phyloP scores from a whole-genome alignment of 768 basidiomycete genomes.

The Panaeolus papilionaceus region DNA sequence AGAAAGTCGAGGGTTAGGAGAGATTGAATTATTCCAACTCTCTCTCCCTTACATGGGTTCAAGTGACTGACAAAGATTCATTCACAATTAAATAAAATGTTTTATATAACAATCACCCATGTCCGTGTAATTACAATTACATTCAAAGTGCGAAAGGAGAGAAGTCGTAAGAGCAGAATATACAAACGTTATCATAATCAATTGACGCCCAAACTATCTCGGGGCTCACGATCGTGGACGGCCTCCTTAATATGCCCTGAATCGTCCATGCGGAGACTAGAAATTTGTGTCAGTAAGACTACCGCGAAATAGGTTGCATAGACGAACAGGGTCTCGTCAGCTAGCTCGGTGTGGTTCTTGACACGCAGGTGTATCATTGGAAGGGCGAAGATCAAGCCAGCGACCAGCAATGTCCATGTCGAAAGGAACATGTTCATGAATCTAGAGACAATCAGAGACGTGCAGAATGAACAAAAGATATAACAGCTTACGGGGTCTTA shows the following conservation, averaged over 20 bases:
- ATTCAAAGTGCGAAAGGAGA: too few relatives aligned
- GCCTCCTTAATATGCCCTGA: conserved; percentile 37
- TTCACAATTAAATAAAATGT: too few relatives aligned
- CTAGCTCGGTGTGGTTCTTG: conserved; percentile 59
- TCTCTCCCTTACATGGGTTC: too few relatives aligned
- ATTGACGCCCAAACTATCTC: background rate
- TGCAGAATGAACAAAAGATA: background rate
- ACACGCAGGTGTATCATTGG: conserved; percentile 80
- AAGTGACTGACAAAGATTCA: too few relatives aligned
- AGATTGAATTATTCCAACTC: too few relatives aligned
- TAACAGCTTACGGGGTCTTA: conserved; percentile 56
- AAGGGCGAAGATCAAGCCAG: conserved; percentile 67
- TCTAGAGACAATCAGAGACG: conserved; percentile 27
- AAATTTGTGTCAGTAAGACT: conserved; percentile 3
- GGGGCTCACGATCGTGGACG: background rate
- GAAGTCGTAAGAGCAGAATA: too few relatives aligned
- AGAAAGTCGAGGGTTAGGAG: too few relatives aligned
- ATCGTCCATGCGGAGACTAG: conserved; percentile 51
- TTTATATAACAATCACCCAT: too few relatives aligned
- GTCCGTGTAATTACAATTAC: too few relatives aligned
- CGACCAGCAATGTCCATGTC: conserved; percentile 74
- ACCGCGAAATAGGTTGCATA: background rate
- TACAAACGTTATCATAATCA: background rate
- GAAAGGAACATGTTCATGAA: conserved; percentile 77
- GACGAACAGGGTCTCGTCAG: conserved; percentile 60